Evolutionary conservation across 164 flowering plant species (phyloP).

Genomic region (Euptelea pleiosperma): DNA sequence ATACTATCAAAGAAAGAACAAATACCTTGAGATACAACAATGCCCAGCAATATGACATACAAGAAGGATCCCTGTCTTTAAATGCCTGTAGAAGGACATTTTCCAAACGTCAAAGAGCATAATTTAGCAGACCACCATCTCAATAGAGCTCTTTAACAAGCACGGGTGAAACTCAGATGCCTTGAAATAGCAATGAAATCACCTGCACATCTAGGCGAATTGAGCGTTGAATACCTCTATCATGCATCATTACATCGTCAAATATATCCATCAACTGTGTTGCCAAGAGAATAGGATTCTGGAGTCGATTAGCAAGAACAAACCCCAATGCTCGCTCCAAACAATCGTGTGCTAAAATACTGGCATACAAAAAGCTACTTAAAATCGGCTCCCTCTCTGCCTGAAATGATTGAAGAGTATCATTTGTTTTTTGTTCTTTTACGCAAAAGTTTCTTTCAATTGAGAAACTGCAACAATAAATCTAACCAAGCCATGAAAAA

Average conservation of each 20-base stretch:
- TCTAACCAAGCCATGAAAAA: no score
- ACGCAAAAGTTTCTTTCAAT: no score
- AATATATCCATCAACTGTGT: conserved; percentile 77
- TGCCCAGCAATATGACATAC: conserved; percentile 72
- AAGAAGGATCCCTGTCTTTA: conserved; percentile 85
- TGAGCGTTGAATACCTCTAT: conserved; percentile 57
- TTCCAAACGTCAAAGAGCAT: conserved; percentile 1
- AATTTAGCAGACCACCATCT: not conserved
- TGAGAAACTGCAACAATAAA: no score
- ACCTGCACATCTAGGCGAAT: conserved; percentile 85
- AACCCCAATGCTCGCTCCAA: conserved; percentile 77
- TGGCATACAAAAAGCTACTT: conserved; percentile 83
- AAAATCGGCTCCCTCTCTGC: conserved; percentile 88
- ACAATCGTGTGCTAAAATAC: conserved; percentile 70
- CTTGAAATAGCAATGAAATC: conserved; percentile 13
- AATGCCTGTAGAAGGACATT: conserved; percentile 54
- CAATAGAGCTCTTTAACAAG: conserved; percentile 4
- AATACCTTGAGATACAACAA: conserved; percentile 74
- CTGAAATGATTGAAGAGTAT: conserved; percentile 33
- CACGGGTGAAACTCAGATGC: conserved; percentile 14
- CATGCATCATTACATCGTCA: conserved; percentile 54
- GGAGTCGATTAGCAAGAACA: conserved; percentile 78
- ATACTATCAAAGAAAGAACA: not conserved
- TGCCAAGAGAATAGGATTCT: conserved; percentile 67
- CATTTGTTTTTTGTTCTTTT: not conserved